Evolutionary conservation across 345 rosid genomes (phyloP).

Genomic region (Citropsis articulata): DNA sequence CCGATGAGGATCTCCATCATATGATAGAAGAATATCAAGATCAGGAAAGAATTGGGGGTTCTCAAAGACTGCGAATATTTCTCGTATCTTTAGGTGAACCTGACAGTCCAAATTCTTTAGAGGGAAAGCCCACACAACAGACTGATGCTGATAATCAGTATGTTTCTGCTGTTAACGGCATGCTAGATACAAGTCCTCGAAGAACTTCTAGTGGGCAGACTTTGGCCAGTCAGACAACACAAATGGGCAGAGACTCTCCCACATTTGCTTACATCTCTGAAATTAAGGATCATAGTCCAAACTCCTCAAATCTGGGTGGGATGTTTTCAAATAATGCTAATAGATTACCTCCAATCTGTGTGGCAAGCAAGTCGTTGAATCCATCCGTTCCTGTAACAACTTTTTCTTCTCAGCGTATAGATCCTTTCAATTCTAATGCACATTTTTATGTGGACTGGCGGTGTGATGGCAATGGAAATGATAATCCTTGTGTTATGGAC

Average conservation of each 20-base stretch:
- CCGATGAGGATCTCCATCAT: slow-evolving; percentile 76
- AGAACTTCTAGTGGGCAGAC: slow-evolving; percentile 51
- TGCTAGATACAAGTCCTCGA: slow-evolving; percentile 48
- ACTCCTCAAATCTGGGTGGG: slow-evolving; percentile 28
- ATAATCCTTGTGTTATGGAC: slow-evolving; percentile 20
- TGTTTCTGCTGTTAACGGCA: slow-evolving; percentile 67
- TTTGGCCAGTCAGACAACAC: slow-evolving; percentile 44
- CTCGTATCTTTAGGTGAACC: slow-evolving; percentile 51
- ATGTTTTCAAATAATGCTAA: slow-evolving; percentile 30
- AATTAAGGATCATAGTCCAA: slow-evolving; percentile 43
- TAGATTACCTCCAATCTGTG: slow-evolving; percentile 33
- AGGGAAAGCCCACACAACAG: slow-evolving; percentile 40
- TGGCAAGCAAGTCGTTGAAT: slow-evolving; percentile 27
- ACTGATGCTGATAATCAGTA: slow-evolving; percentile 53
- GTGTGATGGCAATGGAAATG: slow-evolving; percentile 24
- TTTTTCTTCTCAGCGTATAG: slow-evolving; percentile 34
- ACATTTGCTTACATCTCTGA: slow-evolving; percentile 40
- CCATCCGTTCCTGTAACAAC: slow-evolving; percentile 55
- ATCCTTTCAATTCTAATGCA: slow-evolving; percentile 14
- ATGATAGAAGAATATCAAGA: slow-evolving; percentile 84
- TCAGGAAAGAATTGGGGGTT: slow-evolving; percentile 56
- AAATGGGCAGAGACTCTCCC: slow-evolving; percentile 48
- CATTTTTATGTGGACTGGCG: slow-evolving; percentile 18
- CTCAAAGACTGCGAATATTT: slow-evolving; percentile 74
- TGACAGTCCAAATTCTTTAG: slow-evolving; percentile 53